A percentile compares a stretch with the other conserved stretches of the same genome.
Evolutionary conservation across 768 basidiomycete species (phyloP).

Genomic region (Bullera alba): DNA sequence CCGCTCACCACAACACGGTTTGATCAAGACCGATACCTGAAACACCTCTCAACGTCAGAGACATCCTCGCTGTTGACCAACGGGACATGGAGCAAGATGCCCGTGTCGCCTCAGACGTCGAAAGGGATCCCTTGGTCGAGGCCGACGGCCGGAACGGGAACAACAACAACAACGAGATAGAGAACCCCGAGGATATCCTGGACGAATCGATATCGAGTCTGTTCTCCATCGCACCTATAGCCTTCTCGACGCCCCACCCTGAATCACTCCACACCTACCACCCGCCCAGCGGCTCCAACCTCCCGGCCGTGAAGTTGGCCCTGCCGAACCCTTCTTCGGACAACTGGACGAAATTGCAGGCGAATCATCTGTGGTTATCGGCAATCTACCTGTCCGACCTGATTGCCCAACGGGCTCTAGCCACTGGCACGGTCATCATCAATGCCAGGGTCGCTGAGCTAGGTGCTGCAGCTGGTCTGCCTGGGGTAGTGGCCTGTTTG

Average conservation of each 20-base stretch:
- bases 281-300: background rate
- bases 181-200: conserved; percentile 33
- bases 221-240: conserved; percentile 36
- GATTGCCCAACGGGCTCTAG: conserved; percentile 8
- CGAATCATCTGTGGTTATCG: conserved; percentile 39
- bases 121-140: too few relatives aligned
- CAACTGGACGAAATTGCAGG: conserved; percentile 37
- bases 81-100: background rate
- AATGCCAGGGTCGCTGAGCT: conserved; percentile 28
- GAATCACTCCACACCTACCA: background rate
- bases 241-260: conserved; percentile 9
- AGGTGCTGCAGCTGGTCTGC: conserved; percentile 41
- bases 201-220: conserved; percentile 26
- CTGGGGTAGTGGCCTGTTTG: conserved; percentile 23
- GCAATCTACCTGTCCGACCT: conserved; percentile 38
- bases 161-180: conserved; percentile 1
- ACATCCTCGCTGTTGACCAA: too few relatives aligned
- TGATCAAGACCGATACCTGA: too few relatives aligned
- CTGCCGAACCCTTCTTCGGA: conserved; percentile 35
- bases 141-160: background rate
- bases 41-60: too few relatives aligned
- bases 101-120: too few relatives aligned
- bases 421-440: background rate
- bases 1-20: too few relatives aligned
- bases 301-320: conserved; percentile 12